These are phyloP conservation scores for Nemania sp. DNA, from an alignment of 2,329 filamentous ascomycete species.

Conservation along the genomic window DNA sequence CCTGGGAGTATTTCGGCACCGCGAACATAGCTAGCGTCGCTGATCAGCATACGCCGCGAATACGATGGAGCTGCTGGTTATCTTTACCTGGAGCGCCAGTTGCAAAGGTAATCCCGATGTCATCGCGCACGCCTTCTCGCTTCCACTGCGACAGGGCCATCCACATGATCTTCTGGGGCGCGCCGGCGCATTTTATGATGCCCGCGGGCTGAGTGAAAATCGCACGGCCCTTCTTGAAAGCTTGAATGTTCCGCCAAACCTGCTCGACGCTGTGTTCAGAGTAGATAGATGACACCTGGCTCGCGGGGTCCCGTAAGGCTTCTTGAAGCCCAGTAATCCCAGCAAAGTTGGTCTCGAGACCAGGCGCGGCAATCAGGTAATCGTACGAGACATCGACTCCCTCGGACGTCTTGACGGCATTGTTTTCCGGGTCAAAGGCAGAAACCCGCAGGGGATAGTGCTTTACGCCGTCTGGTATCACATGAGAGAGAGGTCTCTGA, in stretches of 20 bases:
- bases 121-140: conserved; percentile 40
- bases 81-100: conserved; percentile 41
- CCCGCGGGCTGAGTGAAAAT: conserved; percentile 47
- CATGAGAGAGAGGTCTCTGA: conserved; percentile 36
- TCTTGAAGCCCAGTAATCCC: conserved; percentile 43
- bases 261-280: conserved; percentile 43
- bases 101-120: conserved; percentile 43
- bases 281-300: conserved; percentile 46
- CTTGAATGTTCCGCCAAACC: conserved; percentile 44
- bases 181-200: conserved; percentile 47
- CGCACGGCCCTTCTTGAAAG: conserved; percentile 43
- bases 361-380: conserved; percentile 45
- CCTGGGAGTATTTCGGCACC: conserved; percentile 45
- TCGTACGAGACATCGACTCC: conserved; percentile 45
- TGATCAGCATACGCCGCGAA: conserved; percentile 20
- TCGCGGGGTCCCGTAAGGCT: conserved; percentile 41
- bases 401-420: conserved; percentile 42
- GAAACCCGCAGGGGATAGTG: conserved; percentile 43
- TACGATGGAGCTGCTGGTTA: background rate
- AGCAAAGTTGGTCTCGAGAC: conserved; percentile 44
- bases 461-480: conserved; percentile 43
- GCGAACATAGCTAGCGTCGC: conserved; percentile 43
- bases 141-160: conserved; percentile 47
- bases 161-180: conserved; percentile 48
- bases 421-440: conserved; percentile 44